A percentile compares a stretch with the other conserved stretches of the same genome.
Evolutionary conservation across 176 grass and related monocot genomes (phyloP).

Genomic region (Hordeum marinum): DNA sequence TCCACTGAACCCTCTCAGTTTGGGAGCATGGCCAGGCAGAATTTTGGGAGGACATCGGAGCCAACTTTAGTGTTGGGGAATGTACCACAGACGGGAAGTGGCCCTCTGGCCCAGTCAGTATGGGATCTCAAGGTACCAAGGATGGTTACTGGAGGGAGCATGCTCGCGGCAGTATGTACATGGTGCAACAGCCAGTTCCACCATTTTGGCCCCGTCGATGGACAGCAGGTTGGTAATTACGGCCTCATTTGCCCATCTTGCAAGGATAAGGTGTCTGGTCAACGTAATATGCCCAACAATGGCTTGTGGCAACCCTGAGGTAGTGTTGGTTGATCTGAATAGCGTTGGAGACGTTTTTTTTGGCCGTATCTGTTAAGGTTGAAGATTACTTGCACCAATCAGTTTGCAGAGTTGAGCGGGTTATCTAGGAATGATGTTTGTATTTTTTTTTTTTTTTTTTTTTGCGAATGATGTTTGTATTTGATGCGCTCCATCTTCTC

Average conservation of each 20-base stretch:
- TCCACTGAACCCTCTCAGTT: conserved; percentile 40
- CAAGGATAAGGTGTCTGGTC: conserved; percentile 65
- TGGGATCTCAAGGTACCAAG: conserved; percentile 68
- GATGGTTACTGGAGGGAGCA: conserved; percentile 25
- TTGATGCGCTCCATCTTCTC: conserved; percentile 2
- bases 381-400: neutral
- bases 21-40: conserved; percentile 28
- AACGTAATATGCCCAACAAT: conserved; percentile 25
- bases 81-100: conserved; percentile 38
- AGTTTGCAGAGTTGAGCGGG: neutral
- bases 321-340: neutral
- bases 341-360: neutral
- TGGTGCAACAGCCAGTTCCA: conserved; percentile 78
- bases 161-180: conserved; percentile 47
- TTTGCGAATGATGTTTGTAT: conserved; percentile 2
- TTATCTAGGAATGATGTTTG: neutral
- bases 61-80: conserved; percentile 64
- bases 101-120: conserved; percentile 43
- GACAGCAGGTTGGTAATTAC: conserved; percentile 45
- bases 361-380: neutral
- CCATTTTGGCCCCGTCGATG: conserved; percentile 44
- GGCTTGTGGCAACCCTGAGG: conserved; percentile 42
- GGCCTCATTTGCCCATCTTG: conserved; percentile 76
- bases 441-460: too few species aligned
- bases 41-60: conserved; percentile 25